Evolutionary conservation across 495 filamentous ascomycete species (phyloP).

Genomic region (Saxophila tyrrhenica): DNA sequence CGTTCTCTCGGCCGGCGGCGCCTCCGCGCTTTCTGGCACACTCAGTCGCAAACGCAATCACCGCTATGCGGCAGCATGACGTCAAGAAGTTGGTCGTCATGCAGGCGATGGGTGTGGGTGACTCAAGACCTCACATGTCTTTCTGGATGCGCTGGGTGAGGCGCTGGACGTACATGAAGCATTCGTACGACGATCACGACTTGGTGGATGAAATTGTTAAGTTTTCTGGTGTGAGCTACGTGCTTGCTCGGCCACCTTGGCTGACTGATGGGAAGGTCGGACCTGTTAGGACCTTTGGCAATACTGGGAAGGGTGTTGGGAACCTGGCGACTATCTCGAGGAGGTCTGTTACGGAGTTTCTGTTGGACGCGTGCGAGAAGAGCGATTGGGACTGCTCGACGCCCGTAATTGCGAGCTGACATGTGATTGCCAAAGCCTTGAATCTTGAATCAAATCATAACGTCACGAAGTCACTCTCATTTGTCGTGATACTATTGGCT

Average conservation of each 20-base stretch:
- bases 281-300: constrained; percentile 1
- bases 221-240: constrained; percentile 6
- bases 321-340: constrained; percentile 6
- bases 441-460: too few relatives aligned
- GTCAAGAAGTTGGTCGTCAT: constrained; percentile 11
- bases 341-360: constrained; percentile 3
- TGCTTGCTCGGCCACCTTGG: constrained; percentile 7
- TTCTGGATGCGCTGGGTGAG: constrained; percentile 7
- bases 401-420: constrained; percentile 8
- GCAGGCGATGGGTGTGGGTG: constrained; percentile 11
- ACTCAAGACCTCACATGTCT: constrained; percentile 9
- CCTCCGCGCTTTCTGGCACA: constrained; percentile 12
- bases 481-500: too few relatives aligned
- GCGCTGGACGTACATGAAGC: constrained; percentile 12
- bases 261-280: not conserved
- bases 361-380: constrained; percentile 5
- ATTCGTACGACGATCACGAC: constrained; percentile 12
- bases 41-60: constrained; percentile 9
- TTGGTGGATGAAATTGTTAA: constrained; percentile 10
- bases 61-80: constrained; percentile 3
- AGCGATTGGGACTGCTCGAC: constrained; percentile 3
- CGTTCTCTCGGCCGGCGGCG: constrained; percentile 6
- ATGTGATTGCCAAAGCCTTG: too few relatives aligned
- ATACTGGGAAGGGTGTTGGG: constrained; percentile 5
- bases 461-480: too few relatives aligned